A percentile compares a stretch with the other conserved stretches of the same genome.
Conservation (phyloP, 2,329 filamentous ascomycete species). For the Aureobasidium sp. region DNA sequence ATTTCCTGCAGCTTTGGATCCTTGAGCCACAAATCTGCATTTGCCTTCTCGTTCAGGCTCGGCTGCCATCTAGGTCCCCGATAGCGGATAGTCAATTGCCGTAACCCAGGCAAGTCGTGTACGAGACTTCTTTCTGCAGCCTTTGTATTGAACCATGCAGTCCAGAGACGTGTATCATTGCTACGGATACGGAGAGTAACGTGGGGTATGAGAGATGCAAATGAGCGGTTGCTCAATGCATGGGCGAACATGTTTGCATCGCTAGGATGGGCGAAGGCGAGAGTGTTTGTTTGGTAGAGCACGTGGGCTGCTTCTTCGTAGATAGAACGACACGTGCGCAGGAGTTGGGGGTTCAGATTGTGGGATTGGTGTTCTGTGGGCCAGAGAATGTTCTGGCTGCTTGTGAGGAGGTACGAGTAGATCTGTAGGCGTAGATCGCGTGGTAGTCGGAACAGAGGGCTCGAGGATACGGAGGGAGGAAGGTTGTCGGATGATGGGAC, state of each 20-base stretch:
- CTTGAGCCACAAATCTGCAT: constrained; percentile 16
- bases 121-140: constrained; percentile 25
- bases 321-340: constrained; percentile 26
- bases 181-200: constrained; percentile 28
- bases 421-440: constrained; percentile 31
- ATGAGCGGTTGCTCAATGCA: constrained; percentile 22
- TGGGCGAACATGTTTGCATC: constrained; percentile 34
- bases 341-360: constrained; percentile 26
- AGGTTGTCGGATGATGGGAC: constrained; percentile 1
- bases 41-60: constrained; percentile 13
- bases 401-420: constrained; percentile 27
- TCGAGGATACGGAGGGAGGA: constrained; percentile 23
- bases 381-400: constrained; percentile 25
- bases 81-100: constrained; percentile 26
- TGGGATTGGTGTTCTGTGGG: constrained; percentile 19
- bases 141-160: constrained; percentile 29
- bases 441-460: constrained; percentile 29
- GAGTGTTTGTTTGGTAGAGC: constrained; percentile 30
- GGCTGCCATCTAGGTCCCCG: constrained; percentile 28
- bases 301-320: constrained; percentile 28
- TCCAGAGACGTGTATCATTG: constrained; percentile 31
- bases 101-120: constrained; percentile 28
- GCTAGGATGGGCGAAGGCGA: constrained; percentile 31
- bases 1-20: constrained; percentile 17
- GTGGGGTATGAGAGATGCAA: constrained; percentile 18